Conservation (phyloP, 2,329 filamentous ascomycete genomes). For the Pseudonectria buxi region DNA sequence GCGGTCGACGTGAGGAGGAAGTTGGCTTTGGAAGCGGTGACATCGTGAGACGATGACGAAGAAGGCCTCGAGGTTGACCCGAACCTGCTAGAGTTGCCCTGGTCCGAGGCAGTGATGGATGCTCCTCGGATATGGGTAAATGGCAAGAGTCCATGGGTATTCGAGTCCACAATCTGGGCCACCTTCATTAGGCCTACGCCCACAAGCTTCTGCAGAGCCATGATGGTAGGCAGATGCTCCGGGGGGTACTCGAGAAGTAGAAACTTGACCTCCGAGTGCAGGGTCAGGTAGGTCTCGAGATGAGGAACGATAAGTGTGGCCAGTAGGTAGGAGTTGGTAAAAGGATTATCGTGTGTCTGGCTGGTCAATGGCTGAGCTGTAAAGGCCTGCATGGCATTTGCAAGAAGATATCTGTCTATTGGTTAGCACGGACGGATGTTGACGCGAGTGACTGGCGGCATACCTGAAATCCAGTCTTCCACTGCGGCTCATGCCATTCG, state of each 20-base stretch:
- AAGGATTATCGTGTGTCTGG: constrained; percentile 47
- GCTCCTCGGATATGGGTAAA: constrained; percentile 35
- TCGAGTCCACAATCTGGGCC: constrained; percentile 47
- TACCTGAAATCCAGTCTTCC: constrained; percentile 55
- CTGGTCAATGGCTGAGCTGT: constrained; percentile 43
- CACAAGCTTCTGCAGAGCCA: constrained; percentile 51
- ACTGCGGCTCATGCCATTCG: constrained; percentile 43
- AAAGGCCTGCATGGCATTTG: constrained; percentile 53
- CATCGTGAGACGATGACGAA: constrained; percentile 21
- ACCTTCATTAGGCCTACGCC: constrained; percentile 52
- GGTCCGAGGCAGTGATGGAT: constrained; percentile 22
- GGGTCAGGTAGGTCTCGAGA: constrained; percentile 51
- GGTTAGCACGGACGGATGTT: constrained; percentile 5
- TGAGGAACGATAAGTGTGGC: constrained; percentile 54
- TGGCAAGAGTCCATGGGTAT: constrained; percentile 29
- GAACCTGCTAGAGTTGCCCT: constrained; percentile 14
- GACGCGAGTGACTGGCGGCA: constrained; percentile 5
- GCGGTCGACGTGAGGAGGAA: constrained; percentile 51
- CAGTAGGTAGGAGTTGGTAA: constrained; percentile 46
- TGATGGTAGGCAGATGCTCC: constrained; percentile 48
- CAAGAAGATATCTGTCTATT: constrained; percentile 47
- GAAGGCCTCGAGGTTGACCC: constrained; percentile 14
- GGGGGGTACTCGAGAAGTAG: constrained; percentile 54
- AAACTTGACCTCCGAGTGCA: constrained; percentile 46
- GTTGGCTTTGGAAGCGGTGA: constrained; percentile 45